Conservation (phyloP, 805 yeast genomes). For the Wickerhamomyces tratensis region DNA sequence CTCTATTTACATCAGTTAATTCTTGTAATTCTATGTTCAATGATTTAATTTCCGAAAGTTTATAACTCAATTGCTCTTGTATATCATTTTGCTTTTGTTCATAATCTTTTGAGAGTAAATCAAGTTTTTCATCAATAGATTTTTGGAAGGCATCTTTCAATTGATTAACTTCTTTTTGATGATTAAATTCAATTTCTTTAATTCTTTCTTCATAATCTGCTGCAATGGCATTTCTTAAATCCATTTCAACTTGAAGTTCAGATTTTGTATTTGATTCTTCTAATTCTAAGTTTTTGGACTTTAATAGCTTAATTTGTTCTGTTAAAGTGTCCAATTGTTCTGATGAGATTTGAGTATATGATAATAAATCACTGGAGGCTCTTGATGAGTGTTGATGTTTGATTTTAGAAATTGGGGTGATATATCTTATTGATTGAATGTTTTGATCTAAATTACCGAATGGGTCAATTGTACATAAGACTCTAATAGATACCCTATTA, state of each 20-base stretch:
- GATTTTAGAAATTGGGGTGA: constrained; percentile 18
- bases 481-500: constrained; percentile 6
- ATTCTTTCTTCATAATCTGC: constrained; percentile 24
- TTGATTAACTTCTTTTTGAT: constrained; percentile 22
- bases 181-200: constrained; percentile 26
- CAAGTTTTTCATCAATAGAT: constrained; percentile 21
- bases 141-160: constrained; percentile 18
- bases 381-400: constrained; percentile 11
- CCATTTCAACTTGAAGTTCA: constrained; percentile 17
- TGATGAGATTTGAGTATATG: constrained; percentile 2
- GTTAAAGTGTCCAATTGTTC: constrained; percentile 4
- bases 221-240: constrained; percentile 20
- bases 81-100: constrained; percentile 19
- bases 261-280: constrained; percentile 15
- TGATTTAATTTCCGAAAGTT: constrained; percentile 2
- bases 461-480: constrained; percentile 18
- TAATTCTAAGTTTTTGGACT: constrained; percentile 8
- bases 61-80: constrained; percentile 11
- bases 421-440: constrained; percentile 17
- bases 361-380: constrained; percentile 8
- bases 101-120: constrained; percentile 22
- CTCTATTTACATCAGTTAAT: too few relatives aligned
- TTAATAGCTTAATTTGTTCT: constrained; percentile 13
- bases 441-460: constrained; percentile 9
- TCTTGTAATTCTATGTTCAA: too few relatives aligned